Percentiles rank a stretch among this genome's conserved stretches.
Evolutionary conservation across 169 alveolate genomes (phyloP).

Genomic region (Plasmodium yoelii): DNA sequence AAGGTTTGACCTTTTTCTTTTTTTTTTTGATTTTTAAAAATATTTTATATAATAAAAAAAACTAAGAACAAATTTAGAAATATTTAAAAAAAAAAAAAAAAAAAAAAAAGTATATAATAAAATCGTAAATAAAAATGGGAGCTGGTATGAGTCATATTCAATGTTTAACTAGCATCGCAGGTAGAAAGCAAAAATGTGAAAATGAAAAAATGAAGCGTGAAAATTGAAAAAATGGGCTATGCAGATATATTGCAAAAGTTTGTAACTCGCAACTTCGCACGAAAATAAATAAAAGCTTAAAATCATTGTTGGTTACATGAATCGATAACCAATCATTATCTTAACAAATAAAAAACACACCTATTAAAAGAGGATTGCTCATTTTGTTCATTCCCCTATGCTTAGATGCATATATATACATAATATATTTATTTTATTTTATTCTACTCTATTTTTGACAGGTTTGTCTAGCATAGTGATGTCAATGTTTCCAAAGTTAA

Average conservation of each 20-base stretch:
- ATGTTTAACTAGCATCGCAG: constrained; percentile 54
- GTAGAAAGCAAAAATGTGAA: constrained; percentile 8
- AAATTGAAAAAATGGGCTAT: neutral
- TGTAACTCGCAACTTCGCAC: neutral
- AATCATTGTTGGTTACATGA: too few species aligned
- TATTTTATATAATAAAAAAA: too few species aligned
- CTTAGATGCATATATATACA: neutral
- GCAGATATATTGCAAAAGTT: neutral
- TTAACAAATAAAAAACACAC: neutral
- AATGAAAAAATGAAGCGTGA: neutral
- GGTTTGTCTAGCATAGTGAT: constrained; percentile 66
- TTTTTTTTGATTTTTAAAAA: too few species aligned
- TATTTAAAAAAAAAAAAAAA: neutral
- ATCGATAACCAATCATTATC: neutral
- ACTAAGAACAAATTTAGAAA: too few species aligned
- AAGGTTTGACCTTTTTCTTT: too few species aligned
- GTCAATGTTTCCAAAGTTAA: constrained; percentile 75
- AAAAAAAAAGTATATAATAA: neutral
- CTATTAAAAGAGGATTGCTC: neutral
- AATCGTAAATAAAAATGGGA: constrained; percentile 45
- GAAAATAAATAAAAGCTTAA: neutral
- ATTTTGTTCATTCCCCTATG: neutral
- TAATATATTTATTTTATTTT: neutral
- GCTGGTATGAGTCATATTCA: constrained; percentile 24
- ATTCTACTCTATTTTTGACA: neutral